Conservation (phyloP, 352 stramenopile genomes). For the Peronosclerospora sorghi region DNA sequence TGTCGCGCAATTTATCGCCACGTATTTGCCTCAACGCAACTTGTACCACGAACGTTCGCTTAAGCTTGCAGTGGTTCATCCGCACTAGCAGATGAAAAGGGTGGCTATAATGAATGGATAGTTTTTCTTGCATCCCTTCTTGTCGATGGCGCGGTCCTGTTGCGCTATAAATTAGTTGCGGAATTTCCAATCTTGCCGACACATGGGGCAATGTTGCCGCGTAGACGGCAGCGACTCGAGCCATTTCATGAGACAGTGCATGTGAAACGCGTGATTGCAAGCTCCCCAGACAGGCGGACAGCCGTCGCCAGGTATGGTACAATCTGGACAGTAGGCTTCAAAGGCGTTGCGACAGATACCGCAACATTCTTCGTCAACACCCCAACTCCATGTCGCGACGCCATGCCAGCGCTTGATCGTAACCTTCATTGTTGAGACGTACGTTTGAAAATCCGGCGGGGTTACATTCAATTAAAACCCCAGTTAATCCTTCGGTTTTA, state of each 20-base stretch:
- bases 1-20: slow-evolving; percentile 46
- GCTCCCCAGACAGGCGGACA: slow-evolving; percentile 85
- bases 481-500: no score
- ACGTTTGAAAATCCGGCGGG: no score
- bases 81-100: slow-evolving; percentile 27
- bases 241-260: slow-evolving; percentile 91
- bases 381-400: slow-evolving; percentile 86
- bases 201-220: slow-evolving; percentile 84
- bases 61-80: slow-evolving; percentile 56
- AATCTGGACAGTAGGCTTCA: slow-evolving; percentile 75
- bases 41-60: slow-evolving; percentile 69
- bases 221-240: slow-evolving; percentile 75
- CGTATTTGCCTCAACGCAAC: slow-evolving; percentile 55
- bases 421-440: slow-evolving; percentile 45
- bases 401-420: slow-evolving; percentile 81
- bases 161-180: slow-evolving; percentile 30
- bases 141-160: not conserved
- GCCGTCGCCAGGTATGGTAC: slow-evolving; percentile 59
- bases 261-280: slow-evolving; percentile 89
- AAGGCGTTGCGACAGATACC: slow-evolving; percentile 82
- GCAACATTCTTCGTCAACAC: slow-evolving; percentile 87
- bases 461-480: no score
- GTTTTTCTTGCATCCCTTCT: no score
- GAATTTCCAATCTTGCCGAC: slow-evolving; percentile 82
- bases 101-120: not conserved